Conservation (phyloP, 306 rosid species). For the Medicago lupulina region DNA sequence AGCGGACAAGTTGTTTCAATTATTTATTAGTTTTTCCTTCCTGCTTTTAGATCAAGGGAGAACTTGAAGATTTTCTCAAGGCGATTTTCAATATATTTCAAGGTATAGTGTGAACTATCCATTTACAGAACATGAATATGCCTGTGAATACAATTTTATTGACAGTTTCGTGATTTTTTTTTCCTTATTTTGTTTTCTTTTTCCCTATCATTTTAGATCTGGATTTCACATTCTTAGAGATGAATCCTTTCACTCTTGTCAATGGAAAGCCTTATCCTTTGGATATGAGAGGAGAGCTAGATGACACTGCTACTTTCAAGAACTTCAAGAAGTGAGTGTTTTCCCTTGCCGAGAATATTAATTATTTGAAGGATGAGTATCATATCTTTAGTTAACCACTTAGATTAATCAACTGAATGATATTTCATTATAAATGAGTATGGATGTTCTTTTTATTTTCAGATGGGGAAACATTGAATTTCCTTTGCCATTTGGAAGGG, state of each 20-base stretch:
- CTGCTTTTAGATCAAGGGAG: conserved; percentile 67
- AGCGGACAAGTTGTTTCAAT: conserved; percentile 13
- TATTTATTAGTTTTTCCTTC: conserved; percentile 4
- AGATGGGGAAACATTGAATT: conserved; percentile 92
- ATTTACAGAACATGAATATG: conserved; percentile 4
- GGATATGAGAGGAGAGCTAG: conserved; percentile 99
- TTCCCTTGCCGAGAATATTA: conserved; percentile 31
- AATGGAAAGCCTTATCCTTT: conserved; percentile 94
- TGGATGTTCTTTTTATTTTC: conserved; percentile 32
- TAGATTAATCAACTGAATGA: conserved; percentile 14
- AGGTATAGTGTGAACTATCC: conserved; percentile 53
- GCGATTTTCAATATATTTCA: conserved; percentile 69
- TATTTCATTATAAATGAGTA: conserved; percentile 27
- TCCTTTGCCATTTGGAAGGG: conserved; percentile 97
- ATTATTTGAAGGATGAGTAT: conserved; percentile 26
- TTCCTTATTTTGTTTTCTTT: neutral
- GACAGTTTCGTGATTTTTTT: neutral
- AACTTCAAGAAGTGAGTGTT: conserved; percentile 84
- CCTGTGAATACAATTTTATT: conserved; percentile 24
- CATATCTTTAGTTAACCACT: conserved; percentile 19
- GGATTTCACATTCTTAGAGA: conserved; percentile 97
- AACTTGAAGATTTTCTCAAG: conserved; percentile 81
- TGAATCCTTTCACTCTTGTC: conserved; percentile 94
- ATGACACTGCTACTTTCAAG: conserved; percentile 98
- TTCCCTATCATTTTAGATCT: conserved; percentile 58